phyloP scores from a whole-genome alignment of 2,329 filamentous ascomycete genomes.

The Ophiostoma piceae region DNA sequence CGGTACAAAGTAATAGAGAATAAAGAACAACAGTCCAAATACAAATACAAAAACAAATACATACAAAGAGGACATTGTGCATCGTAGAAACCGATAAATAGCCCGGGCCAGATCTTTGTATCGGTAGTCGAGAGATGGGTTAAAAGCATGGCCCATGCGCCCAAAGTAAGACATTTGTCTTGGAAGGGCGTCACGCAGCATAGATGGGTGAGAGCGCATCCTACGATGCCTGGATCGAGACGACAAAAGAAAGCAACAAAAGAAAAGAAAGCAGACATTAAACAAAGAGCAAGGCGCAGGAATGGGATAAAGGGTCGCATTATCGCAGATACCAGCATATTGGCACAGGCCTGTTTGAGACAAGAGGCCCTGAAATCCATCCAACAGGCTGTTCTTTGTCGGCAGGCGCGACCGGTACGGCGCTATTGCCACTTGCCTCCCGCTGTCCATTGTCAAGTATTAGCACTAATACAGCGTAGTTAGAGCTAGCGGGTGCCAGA shows the following conservation, averaged over 20 bases:
- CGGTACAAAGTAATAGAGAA: not conserved
- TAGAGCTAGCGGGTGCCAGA: not conserved
- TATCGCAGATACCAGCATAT: not conserved
- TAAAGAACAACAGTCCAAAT: not conserved
- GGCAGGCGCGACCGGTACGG: not conserved
- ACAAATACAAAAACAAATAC: not conserved
- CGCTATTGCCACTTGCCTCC: constrained; percentile 7
- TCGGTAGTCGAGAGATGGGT: not conserved
- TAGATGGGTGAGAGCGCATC: not conserved
- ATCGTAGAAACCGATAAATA: not conserved
- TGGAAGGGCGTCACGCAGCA: constrained; percentile 5
- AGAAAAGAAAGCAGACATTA: not conserved
- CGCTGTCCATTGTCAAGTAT: not conserved
- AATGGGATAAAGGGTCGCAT: not conserved
- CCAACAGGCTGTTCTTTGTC: not conserved
- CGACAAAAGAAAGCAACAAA: not conserved
- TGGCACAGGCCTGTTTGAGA: not conserved
- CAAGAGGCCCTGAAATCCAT: not conserved
- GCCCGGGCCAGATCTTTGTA: not conserved
- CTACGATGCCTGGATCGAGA: not conserved
- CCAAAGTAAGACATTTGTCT: not conserved
- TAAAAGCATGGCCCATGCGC: not conserved
- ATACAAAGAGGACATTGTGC: not conserved
- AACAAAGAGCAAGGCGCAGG: not conserved
- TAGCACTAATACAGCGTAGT: not conserved